Evolutionary conservation across 1,139 yeast genomes (phyloP), one percentile per base, ranked within the genome.

Genomic region (Waltiozyma solani): DNA sequence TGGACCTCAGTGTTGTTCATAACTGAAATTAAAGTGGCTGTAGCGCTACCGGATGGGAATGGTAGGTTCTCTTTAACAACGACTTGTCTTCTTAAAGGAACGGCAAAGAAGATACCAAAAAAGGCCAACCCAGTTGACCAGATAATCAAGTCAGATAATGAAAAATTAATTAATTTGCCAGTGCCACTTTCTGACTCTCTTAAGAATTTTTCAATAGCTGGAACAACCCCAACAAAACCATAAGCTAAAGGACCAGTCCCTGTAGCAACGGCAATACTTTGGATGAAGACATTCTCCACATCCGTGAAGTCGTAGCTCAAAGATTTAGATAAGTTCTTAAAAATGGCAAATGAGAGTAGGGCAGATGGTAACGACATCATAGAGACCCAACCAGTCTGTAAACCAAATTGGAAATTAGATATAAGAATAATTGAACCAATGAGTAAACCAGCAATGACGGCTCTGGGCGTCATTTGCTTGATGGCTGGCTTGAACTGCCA

Each of bases 311-410:
- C 37, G 46, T 45, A 40, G 57, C 64, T 50, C 52, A 73, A 32
- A 66, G 70, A 48, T 34, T 60, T 44, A 39, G 74, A 67, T 3
- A 73, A 49, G 0, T 64, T 51, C 49, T 76, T 80, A 63, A 89
- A 91, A 20, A 82, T 64, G 0, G 96, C 84, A 59, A 77, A 89
- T 1, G 94, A 96, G 19, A 91, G 60, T 38, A 91, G 61, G 0
- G 97, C 96, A 7, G 96, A 82, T 0, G 98, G 97, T 40, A 91
- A 65, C n/a, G 95, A 83, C 98, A 91, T 91, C 98, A 91, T 91
- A 9, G 96, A 86, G 2, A 91, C 96, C 98, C 98, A 91, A 2
- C 98, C 98, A 0, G 96, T 89, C 55, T 91, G 98, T 23, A 91
- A 66, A 1, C 98, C 98, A 58, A 91, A 91, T 56, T 89, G 97